Evolutionary conservation across 208 protist species (phyloP).

Genomic region (Acanthamoeba triangularis): DNA sequence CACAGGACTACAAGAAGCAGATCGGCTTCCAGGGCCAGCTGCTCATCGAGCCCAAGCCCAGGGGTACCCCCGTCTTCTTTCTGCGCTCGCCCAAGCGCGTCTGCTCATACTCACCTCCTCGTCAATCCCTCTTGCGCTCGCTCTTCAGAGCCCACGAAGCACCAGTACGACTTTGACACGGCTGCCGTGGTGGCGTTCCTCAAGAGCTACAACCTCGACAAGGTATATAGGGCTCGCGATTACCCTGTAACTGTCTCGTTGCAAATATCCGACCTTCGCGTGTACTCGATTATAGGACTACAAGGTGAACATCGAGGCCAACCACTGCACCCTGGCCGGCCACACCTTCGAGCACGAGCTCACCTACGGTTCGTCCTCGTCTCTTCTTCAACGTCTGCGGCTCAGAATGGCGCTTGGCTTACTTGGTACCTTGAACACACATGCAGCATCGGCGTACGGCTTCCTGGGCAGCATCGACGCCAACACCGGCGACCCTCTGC

Average conservation of each 20-base stretch:
- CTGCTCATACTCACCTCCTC: not conserved
- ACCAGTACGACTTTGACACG: constrained; percentile 82
- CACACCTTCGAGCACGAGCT: constrained; percentile 81
- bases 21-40: constrained; percentile 77
- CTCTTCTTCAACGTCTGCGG: not conserved
- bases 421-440: not conserved
- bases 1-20: constrained; percentile 81
- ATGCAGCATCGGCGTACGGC: constrained; percentile 44
- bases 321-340: constrained; percentile 79
- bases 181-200: constrained; percentile 67
- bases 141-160: constrained; percentile 79
- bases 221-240: not conserved
- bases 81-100: not conserved
- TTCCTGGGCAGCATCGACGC: constrained; percentile 76
- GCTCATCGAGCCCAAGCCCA: constrained; percentile 82
- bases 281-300: constrained; percentile 33
- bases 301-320: constrained; percentile 81
- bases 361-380: not conserved
- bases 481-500: constrained; percentile 77
- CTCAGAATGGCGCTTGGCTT: not conserved
- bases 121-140: not conserved
- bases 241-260: no score
- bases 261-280: no score
- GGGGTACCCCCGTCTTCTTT: not conserved
- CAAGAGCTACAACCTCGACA: constrained; percentile 64